A percentile compares a stretch with the other conserved stretches of the same genome.
Evolutionary conservation across 1,284 basidiomycete species (phyloP).

Genomic region (Ustilago loliicola): DNA sequence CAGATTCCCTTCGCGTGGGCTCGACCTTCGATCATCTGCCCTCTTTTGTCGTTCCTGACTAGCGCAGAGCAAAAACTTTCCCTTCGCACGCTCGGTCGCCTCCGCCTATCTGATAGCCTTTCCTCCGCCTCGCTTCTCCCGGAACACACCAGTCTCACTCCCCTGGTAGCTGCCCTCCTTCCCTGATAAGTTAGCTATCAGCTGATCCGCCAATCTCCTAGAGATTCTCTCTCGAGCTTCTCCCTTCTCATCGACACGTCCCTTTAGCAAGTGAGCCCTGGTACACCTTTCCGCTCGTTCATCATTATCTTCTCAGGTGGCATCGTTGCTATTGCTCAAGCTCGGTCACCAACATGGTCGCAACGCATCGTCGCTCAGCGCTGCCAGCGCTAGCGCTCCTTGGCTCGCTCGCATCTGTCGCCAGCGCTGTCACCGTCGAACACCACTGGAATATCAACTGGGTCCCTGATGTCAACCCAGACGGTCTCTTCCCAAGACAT

Average conservation of each 20-base stretch:
- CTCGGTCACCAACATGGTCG: conserved; percentile 18
- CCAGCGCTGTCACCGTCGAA: conserved; percentile 56
- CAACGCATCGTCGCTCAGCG: conserved; percentile 13
- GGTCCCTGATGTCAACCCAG: conserved; percentile 61
- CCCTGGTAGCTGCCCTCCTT: background rate
- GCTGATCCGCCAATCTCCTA: background rate
- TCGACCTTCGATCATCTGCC: background rate
- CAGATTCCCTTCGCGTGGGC: conserved; percentile 6
- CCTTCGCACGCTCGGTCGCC: background rate
- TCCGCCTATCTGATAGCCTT: conserved; percentile 19
- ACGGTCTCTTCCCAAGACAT: conserved; percentile 57
- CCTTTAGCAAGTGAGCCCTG: background rate
- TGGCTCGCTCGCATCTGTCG: conserved; percentile 25
- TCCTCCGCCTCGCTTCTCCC: background rate
- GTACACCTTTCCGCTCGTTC: background rate
- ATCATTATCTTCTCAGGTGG: background rate
- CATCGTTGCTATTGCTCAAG: background rate
- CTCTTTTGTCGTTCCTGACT: background rate
- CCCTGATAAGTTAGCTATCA: conserved; percentile 7
- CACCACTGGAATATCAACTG: conserved; percentile 79
- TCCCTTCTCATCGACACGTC: background rate
- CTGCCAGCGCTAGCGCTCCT: conserved; percentile 34
- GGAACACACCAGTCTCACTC: background rate
- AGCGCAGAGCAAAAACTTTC: conserved; percentile 1
- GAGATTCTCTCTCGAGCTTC: background rate